Evolutionary conservation across 2,329 filamentous ascomycete species (phyloP).

Genomic region (Monosporascus sp.): DNA sequence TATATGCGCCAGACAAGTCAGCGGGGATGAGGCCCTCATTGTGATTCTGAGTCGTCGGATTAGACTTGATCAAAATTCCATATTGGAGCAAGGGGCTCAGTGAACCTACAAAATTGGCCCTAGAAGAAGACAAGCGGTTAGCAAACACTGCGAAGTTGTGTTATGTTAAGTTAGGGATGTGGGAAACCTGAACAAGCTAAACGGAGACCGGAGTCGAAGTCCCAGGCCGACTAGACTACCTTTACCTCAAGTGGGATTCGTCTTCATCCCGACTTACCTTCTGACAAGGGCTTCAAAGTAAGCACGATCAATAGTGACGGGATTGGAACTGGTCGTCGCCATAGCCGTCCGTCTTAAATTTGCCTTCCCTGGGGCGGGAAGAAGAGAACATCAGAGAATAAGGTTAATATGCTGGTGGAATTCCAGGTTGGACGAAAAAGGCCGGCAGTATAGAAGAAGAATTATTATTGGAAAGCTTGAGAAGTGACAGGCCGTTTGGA

Average conservation of each 20-base stretch:
- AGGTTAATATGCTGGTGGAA: too few relatives aligned
- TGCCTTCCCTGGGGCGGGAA: neutral
- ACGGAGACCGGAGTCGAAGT: neutral
- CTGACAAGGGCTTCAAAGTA: slow-evolving; percentile 58
- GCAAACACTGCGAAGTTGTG: slow-evolving; percentile 9
- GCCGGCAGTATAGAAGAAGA: too few relatives aligned
- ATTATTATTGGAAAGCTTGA: too few relatives aligned
- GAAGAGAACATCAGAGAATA: too few relatives aligned
- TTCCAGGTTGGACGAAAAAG: too few relatives aligned
- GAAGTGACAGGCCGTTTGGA: too few relatives aligned
- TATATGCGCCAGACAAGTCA: slow-evolving; percentile 25
- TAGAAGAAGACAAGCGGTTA: slow-evolving; percentile 7
- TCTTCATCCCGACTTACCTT: slow-evolving; percentile 41
- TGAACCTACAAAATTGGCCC: slow-evolving; percentile 24
- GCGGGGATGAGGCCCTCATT: slow-evolving; percentile 5
- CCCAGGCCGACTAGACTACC: too few relatives aligned
- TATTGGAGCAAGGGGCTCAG: neutral
- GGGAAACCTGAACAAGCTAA: neutral
- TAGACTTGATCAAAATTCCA: slow-evolving; percentile 3
- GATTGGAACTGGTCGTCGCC: slow-evolving; percentile 15
- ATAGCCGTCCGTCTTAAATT: slow-evolving; percentile 8
- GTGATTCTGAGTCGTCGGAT: slow-evolving; percentile 10
- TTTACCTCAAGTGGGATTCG: neutral
- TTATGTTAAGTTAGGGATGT: slow-evolving; percentile 1
- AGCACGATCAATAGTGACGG: slow-evolving; percentile 53